Base-by-base conservation (phyloP, 805 yeast species). In the Saccharomycopsis fermentans region DNA sequence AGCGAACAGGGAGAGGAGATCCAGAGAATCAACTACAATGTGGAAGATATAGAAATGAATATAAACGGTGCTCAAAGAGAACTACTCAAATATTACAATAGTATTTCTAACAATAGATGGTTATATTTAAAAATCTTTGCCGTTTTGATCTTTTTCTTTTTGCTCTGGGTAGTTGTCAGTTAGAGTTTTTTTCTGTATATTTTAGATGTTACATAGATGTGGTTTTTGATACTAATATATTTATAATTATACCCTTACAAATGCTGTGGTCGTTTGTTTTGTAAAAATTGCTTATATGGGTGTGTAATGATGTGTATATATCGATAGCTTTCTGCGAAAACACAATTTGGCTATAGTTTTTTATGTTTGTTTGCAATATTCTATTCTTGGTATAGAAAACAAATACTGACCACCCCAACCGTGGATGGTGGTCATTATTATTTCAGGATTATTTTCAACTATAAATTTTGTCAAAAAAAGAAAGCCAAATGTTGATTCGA, bases 1-100 rank as follows among this genome's bases (percentile, higher is more conserved):
- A 90, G 88, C 62, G 98, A 94, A 70, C 99, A 94, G 72, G 92
- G 98, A 47, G 99, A 94, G 66, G 87, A 87, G 16, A 92, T 94
- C 59, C 98, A 92, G 71, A 77, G 98, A 68, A 94, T 94, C 63
- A 99, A 94, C 72, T 88, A 84, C 58, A 91, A 94, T 68, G 96
- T 96, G 6, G 97, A 91, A 65, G 98, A 94, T 67, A 90, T 92
- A 57, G 83, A 89, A 66, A 70, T 92, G 68, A 94, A 91, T 69
- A 91, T 94, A 16, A 74, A 80, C 29, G 98, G 98, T 1, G 99
- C 99, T 0, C 98, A 94, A 70, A 75, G 97, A 61, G 98, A 94
- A 70, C 77, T 94, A 63, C 74, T 92, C 65, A 92, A 90, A 70
- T 94, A 91, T 71, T 94, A 86, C 68, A 87, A 92, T 60, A 81